Base-by-base conservation (phyloP, 441 rosid species). In the Populus hybrid region DNA sequence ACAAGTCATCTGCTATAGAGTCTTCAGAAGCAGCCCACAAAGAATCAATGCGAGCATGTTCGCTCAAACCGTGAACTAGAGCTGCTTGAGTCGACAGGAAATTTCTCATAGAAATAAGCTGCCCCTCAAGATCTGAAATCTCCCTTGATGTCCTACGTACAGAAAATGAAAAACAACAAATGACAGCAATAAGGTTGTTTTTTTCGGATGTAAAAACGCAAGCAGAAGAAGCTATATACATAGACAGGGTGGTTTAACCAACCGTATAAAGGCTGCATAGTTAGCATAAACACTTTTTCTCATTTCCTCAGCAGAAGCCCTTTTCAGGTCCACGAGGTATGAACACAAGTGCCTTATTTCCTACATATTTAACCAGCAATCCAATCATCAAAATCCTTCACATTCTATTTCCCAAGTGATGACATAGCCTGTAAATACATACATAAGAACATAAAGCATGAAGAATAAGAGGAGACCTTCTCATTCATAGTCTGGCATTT, bases 261-360 rank as follows among this genome's bases (percentile, higher is more conserved):
- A 95, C 98, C 91, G 85, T 70, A 95, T 95, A 74, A 95, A 95
- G 59, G 98, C 97, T 8, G 92, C 77, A 73, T 94, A 95, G 84
- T 95, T 95, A 30, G 98, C 99, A 77, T 92, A 95, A 78, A 94
- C 99, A 78, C 97, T 89, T 80, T 76, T 92, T 69, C 98, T 93
- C 99, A 95, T 94, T 91, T 95, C 98, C 86, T 95, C 99, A 0
- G 98, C 98, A 7, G 97, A 95, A 10, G 97, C 97, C 85, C 89
- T 95, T 91, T 93, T 92, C 70, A 95, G 72, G 42, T 92, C 98
- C 30, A 89, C 77, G 34, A 95, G 93, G 74, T 84, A 79, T 40
- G 93, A 87, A 77, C 91, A 89, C 70, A 89, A 61, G 81, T 91
- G 98, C 81, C 73, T 90, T 76, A 93, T 89, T 82, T 94, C 99